Base-by-base conservation (phyloP, 495 filamentous ascomycete genomes). In the Aspergillus diversus region DNA sequence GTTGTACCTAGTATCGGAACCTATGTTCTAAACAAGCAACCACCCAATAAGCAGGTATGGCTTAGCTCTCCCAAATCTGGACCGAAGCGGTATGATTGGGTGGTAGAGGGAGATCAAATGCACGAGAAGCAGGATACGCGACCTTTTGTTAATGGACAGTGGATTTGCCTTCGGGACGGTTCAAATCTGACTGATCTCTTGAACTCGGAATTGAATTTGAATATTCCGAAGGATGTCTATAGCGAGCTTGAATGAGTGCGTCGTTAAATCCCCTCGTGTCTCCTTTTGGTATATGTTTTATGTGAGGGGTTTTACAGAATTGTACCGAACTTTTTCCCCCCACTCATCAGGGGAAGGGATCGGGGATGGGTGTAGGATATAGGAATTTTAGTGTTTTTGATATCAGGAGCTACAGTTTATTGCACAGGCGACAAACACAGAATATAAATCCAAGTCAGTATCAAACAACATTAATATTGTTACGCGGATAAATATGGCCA, bases 21-120 rank as follows among this genome's bases (percentile, higher is more conserved):
- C 27, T 99, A 92, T 67, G 89, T 98, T 3, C 81, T 99, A 71
- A 98, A 98, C 84, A 99, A 99, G 78, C 95, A 98, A 74, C 95
- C 95, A 0, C 92, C 93, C 17, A 98, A 96, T 81, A 92, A 89
- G 79, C 95, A 99, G 74, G 94, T 99, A 69, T 99, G 96, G 95
- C 86, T 99, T 32, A 92, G 90, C 37, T 97, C 92, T 17, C 95
- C 95, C 5, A 81, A 90, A 50, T 90, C 90, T n/a, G 95, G 95
- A 0, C 96, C 96, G 2, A 97, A 97, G 75, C 86, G 92, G 53
- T 98, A 88, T 76, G 92, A 97, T 69, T 98, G 90, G 82, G 89
- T 96, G 31, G 68, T 91, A 31, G 63, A 80, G 39, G 85, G 86
- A 35, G 91, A 93, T 61, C 80, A 82, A 50, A 87, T 90, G 77